Evolutionary conservation across 331 rosid species (phyloP).

Genomic region (Rosa hybrid): DNA sequence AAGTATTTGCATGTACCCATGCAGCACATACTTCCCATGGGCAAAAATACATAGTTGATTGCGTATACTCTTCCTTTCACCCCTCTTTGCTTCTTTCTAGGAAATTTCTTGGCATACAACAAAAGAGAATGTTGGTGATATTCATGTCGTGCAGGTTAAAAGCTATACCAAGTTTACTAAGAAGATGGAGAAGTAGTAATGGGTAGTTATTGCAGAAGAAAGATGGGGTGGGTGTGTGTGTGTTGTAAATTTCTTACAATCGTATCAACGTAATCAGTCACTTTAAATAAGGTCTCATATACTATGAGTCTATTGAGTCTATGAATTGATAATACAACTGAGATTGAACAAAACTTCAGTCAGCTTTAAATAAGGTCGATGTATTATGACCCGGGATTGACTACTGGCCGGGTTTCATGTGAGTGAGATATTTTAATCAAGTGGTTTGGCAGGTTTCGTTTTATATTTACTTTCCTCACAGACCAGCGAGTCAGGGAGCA

Average conservation of each 20-base stretch:
- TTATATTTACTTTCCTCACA: neutral
- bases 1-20: neutral
- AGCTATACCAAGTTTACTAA: neutral
- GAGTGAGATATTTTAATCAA: neutral
- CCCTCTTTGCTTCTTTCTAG: neutral
- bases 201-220: neutral
- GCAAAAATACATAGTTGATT: neutral
- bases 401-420: neutral
- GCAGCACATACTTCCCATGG: neutral
- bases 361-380: neutral
- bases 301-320: too few relatives aligned
- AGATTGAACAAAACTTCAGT: neutral
- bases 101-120: conserved; percentile 16
- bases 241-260: neutral
- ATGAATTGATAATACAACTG: neutral
- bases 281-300: neutral
- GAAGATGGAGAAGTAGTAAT: neutral
- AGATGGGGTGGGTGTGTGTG: too few relatives aligned
- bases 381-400: neutral
- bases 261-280: neutral
- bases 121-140: neutral
- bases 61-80: neutral
- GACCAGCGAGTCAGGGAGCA: neutral
- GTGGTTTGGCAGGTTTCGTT: neutral
- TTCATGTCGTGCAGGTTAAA: neutral